phyloP scores from a whole-genome alignment of 768 basidiomycete genomes.

The Amyloporia xantha region DNA sequence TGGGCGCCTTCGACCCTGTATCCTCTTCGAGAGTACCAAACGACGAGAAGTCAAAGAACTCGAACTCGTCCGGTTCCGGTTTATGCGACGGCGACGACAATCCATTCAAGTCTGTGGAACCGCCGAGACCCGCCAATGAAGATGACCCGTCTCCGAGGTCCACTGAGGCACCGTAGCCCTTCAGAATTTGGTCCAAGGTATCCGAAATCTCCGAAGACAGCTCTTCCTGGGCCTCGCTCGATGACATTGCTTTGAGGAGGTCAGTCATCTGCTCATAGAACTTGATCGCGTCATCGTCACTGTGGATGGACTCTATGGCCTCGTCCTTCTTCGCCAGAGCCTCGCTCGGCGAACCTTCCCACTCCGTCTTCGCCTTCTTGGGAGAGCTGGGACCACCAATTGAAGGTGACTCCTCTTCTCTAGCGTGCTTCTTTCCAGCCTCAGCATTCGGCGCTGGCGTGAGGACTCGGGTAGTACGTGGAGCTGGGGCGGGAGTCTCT shows the following conservation, averaged over 20 bases:
- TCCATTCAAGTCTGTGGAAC: not conserved
- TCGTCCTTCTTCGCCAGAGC: conserved; percentile 35
- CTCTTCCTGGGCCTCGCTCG: conserved; percentile 33
- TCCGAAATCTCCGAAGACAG: conserved; percentile 41
- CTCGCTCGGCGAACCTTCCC: conserved; percentile 56
- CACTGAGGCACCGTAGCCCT: conserved; percentile 37
- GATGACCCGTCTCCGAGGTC: conserved; percentile 28
- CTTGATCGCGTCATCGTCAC: conserved; percentile 55
- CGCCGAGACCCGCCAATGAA: conserved; percentile 14
- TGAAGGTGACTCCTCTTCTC: conserved; percentile 39
- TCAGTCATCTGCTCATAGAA: conserved; percentile 63
- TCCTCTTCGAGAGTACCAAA: conserved; percentile 53
- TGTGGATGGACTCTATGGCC: conserved; percentile 44
- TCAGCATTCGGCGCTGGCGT: conserved; percentile 12
- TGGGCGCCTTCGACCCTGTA: conserved; percentile 55
- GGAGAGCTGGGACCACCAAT: not conserved
- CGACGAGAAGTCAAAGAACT: conserved; percentile 64
- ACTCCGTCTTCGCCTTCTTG: conserved; percentile 49
- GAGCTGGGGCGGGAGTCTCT: conserved; percentile 14
- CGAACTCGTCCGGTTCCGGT: conserved; percentile 42
- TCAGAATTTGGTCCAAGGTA: conserved; percentile 57
- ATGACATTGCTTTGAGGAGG: conserved; percentile 46
- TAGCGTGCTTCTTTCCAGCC: conserved; percentile 38
- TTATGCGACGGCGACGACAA: conserved; percentile 18
- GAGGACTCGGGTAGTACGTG: conserved; percentile 11